These are phyloP conservation scores for Hypoxylon sp. DNA, from an alignment of 2,329 filamentous ascomycete species.

Conservation along the genomic window DNA sequence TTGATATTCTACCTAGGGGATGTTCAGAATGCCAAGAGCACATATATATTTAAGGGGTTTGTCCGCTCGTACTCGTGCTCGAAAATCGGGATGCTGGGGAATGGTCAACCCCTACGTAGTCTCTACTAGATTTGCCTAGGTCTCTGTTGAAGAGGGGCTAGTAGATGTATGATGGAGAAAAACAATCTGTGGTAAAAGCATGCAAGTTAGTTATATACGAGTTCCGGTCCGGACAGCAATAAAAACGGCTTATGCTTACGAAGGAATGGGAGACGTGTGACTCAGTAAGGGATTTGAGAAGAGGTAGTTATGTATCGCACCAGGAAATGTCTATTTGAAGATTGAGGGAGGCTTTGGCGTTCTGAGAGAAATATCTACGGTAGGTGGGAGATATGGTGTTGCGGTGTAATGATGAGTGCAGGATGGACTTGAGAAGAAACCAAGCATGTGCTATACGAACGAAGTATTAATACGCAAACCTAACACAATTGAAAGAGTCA, in stretches of 20 bases:
- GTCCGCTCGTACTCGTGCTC: neutral
- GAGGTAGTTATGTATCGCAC: neutral
- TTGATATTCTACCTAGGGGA: constrained; percentile 12
- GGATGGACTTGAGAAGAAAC: neutral
- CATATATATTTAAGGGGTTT: neutral
- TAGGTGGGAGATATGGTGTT: constrained; percentile 7
- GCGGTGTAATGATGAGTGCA: neutral
- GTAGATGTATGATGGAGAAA: neutral
- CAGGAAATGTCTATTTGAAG: neutral
- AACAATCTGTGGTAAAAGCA: neutral
- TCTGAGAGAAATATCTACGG: constrained; percentile 1
- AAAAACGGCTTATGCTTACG: constrained; percentile 1
- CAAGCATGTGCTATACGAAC: neutral
- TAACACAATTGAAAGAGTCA: constrained; percentile 3
- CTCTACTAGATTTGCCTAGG: neutral
- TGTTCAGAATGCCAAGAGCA: neutral
- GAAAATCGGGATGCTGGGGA: neutral
- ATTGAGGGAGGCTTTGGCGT: neutral
- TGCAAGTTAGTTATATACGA: neutral
- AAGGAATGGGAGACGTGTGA: constrained; percentile 1
- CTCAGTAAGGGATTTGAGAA: neutral
- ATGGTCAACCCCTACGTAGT: constrained; percentile 1
- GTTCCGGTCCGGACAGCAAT: neutral
- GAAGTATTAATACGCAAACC: neutral
- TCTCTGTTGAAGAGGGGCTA: neutral